Conservation (phyloP, 176 grass and related monocot species). For the Avena sativa region DNA sequence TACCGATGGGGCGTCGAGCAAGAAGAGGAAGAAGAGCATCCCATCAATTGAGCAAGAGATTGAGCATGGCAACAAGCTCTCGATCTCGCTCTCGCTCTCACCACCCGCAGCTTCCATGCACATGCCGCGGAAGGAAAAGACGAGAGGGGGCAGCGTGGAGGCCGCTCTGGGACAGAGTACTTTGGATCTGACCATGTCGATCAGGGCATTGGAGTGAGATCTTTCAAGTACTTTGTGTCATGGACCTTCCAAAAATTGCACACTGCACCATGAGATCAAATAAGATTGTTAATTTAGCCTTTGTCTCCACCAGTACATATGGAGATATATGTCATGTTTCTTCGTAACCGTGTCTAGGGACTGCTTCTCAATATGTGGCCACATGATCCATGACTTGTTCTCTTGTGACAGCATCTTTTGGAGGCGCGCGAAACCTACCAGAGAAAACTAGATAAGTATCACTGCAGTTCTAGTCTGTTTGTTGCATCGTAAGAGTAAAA, state of each 20-base stretch:
- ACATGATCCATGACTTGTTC: constrained; percentile 37
- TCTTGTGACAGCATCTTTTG: constrained; percentile 51
- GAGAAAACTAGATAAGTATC: constrained; percentile 27
- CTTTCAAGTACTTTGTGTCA: constrained; percentile 98
- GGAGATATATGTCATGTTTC: constrained; percentile 33
- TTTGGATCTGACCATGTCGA: constrained; percentile 99
- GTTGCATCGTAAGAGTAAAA: constrained; percentile 5
- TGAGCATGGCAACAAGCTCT: constrained; percentile 48
- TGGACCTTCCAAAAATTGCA: constrained; percentile 63
- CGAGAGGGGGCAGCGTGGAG: constrained; percentile 55
- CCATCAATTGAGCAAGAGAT: constrained; percentile 35
- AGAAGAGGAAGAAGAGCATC: constrained; percentile 47
- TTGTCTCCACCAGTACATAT: constrained; percentile 39
- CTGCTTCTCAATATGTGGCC: constrained; percentile 21
- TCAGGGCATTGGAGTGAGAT: constrained; percentile 99
- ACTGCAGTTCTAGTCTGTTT: constrained; percentile 11
- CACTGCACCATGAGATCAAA: constrained; percentile 54
- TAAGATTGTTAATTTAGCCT: constrained; percentile 53
- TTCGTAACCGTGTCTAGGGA: constrained; percentile 48
- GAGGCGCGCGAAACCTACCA: constrained; percentile 36
- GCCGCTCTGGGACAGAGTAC: constrained; percentile 87
- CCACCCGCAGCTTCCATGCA: constrained; percentile 39
- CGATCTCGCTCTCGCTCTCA: constrained; percentile 69
- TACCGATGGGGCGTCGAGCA: background rate
- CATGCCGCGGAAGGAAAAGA: constrained; percentile 46